A percentile compares a stretch with the other conserved stretches of the same genome.
Conservation (phyloP, 2,329 filamentous ascomycete genomes). For the Bimuria novae-zelandiae region DNA sequence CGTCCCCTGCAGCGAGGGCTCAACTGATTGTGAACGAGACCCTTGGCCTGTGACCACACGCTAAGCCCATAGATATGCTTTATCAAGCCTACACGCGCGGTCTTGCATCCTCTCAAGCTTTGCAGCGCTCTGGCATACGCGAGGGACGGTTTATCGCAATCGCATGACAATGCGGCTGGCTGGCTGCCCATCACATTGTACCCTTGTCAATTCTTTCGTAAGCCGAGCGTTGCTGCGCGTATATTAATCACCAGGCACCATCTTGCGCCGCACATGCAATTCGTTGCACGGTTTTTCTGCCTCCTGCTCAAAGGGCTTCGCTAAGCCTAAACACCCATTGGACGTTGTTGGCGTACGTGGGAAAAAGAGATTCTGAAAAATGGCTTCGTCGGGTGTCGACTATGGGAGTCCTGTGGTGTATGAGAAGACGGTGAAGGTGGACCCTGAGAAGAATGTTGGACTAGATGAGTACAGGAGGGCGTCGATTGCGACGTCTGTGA, state of each 20-base stretch:
- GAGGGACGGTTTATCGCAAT: too few species aligned
- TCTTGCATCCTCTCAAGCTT: slow-evolving; percentile 15
- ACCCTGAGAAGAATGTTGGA: slow-evolving; percentile 34
- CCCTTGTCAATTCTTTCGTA: too few species aligned
- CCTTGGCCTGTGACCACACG: slow-evolving; percentile 11
- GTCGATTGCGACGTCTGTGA: slow-evolving; percentile 33
- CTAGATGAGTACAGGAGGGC: slow-evolving; percentile 29
- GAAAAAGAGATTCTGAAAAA: slow-evolving; percentile 21
- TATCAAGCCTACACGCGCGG: slow-evolving; percentile 28
- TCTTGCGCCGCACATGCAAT: slow-evolving; percentile 36
- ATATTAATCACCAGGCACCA: not conserved
- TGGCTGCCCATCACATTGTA: too few species aligned
- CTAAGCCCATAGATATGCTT: slow-evolving; percentile 25
- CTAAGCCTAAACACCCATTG: too few species aligned
- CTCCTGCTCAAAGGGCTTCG: slow-evolving; percentile 42
- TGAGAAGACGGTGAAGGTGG: slow-evolving; percentile 21
- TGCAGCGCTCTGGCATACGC: slow-evolving; percentile 11
- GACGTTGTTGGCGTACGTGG: too few species aligned
- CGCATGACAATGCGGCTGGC: too few species aligned
- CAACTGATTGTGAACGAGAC: slow-evolving; percentile 11
- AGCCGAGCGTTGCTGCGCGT: too few species aligned
- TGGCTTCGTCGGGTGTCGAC: slow-evolving; percentile 44
- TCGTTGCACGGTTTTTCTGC: slow-evolving; percentile 38
- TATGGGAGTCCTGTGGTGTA: slow-evolving; percentile 24
- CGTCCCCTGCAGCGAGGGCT: slow-evolving; percentile 3